Evolutionary conservation across 164 flowering plant genomes (phyloP), one percentile per base, ranked within the genome.

Genomic region (Dillenia suffruticosa): DNA sequence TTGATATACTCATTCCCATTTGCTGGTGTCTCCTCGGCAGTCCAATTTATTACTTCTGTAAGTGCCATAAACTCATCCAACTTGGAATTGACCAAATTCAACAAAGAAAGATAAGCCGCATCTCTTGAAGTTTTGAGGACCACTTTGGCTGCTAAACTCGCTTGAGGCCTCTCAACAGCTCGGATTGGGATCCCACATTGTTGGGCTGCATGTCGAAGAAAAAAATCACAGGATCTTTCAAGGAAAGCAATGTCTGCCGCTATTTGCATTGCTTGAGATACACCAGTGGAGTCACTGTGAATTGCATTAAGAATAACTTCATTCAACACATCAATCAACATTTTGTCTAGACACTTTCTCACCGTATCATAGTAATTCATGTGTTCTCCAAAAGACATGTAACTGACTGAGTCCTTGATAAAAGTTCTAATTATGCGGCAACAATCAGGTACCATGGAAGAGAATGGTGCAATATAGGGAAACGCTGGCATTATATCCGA

Each of bases 391-490:
- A 85, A 79, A 13, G 96, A 87, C 70, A 88, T 70, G 74, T 82
- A 90, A 74, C 80, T 87, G 53, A 88, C 85, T 44, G 90, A 92
- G 45, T 89, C 94, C 72, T 90, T 87, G 45, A 88, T 82, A 62
- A 88, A 93, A 32, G 97, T 84, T 46, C 87, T 74, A 16, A 90
- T 88, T 57, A 87, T 75, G 24, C 92, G 92, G 68, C 97, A 93
- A 12, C 69, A 65, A 53, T 90, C 94, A 12, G 96, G 98, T 40
- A 93, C 92, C 74, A 79, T 78, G 66, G 87, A 79, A 62, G 98
- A 93, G 75, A 88, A 93, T n/a, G 97, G 90, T 54, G 97, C 96
- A 67, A 88, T 62, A 74, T 81, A 92, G 1, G 96, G 96, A 62
- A 90, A 92, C 56, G 95, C 91, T 16, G 96, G 95, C 87, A 81